phyloP scores from a whole-genome alignment of 306 rosid species.

The Cucumis hystrix region DNA sequence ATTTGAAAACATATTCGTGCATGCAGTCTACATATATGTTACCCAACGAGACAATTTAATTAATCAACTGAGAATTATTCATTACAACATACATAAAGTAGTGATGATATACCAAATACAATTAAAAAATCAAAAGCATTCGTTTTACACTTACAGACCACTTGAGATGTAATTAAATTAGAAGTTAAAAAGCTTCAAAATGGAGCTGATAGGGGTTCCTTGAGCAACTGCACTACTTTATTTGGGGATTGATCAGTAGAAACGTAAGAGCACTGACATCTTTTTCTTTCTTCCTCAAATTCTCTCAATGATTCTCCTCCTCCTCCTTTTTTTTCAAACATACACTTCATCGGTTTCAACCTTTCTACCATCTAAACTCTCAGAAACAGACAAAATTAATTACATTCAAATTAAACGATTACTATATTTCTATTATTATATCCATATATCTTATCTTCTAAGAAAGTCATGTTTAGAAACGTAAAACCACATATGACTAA shows the following conservation, averaged over 20 bases:
- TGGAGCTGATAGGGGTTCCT: constrained; percentile 72
- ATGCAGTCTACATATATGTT: too few species aligned
- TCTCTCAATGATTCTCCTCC: neutral
- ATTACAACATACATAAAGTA: neutral
- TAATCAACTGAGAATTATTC: neutral
- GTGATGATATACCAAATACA: neutral
- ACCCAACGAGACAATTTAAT: too few species aligned
- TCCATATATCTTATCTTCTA: too few species aligned
- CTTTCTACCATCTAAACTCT: neutral
- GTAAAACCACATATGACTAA: too few species aligned
- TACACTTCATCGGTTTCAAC: neutral
- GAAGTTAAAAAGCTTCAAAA: constrained; percentile 23
- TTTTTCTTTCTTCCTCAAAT: neutral
- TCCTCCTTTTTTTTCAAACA: constrained; percentile 1
- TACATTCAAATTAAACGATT: too few species aligned
- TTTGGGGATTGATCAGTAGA: constrained; percentile 4
- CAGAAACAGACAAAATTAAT: neutral
- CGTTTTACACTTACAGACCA: neutral
- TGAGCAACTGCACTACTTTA: neutral
- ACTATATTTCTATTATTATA: too few species aligned
- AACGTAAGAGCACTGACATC: constrained; percentile 27
- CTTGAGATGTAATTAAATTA: neutral
- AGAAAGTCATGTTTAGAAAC: too few species aligned
- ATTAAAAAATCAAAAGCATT: neutral
- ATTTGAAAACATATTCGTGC: too few species aligned